A percentile compares a stretch with the other conserved stretches of the same genome.
Conservation (phyloP, 2,329 filamentous ascomycete genomes). For the Talaromyces sp. region DNA sequence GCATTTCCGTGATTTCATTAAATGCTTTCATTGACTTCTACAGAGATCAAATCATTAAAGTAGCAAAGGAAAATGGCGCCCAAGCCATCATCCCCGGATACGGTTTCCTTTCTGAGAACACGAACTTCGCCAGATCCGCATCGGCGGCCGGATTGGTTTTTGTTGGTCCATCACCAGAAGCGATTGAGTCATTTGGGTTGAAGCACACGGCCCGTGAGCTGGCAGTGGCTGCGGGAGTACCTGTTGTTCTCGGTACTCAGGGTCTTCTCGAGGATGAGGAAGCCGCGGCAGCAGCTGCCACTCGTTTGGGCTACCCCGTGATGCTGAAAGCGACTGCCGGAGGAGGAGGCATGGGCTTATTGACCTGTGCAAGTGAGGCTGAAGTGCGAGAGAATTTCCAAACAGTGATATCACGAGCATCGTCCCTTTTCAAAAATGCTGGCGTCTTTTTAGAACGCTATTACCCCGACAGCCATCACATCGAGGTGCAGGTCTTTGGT, state of each 20-base stretch:
- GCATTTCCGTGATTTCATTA: not conserved
- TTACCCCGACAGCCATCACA: conserved; percentile 73
- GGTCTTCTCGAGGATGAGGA: conserved; percentile 52
- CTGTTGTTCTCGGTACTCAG: conserved; percentile 54
- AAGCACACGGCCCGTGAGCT: conserved; percentile 52
- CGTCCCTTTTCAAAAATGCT: conserved; percentile 76
- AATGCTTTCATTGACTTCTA: not conserved
- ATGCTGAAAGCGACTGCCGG: conserved; percentile 77
- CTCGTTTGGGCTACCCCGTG: conserved; percentile 52
- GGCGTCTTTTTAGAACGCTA: conserved; percentile 77
- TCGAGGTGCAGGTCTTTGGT: conserved; percentile 88
- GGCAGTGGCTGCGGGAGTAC: conserved; percentile 52
- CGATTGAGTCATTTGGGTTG: conserved; percentile 56
- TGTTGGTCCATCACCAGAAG: conserved; percentile 55
- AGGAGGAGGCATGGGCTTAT: conserved; percentile 78
- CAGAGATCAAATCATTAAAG: conserved; percentile 63
- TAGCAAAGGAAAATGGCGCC: conserved; percentile 55
- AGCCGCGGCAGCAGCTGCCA: conserved; percentile 34
- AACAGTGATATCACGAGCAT: conserved; percentile 58
- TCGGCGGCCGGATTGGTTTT: conserved; percentile 55
- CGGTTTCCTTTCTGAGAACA: conserved; percentile 64
- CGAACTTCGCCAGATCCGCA: conserved; percentile 56
- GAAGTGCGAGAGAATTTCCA: not conserved
- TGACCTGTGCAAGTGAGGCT: not conserved
- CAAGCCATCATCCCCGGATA: conserved; percentile 63